A percentile compares a stretch with the other conserved stretches of the same genome.
Evolutionary conservation across 148 eudicot species (phyloP).

Genomic region (Vaccinium corymbosum): DNA sequence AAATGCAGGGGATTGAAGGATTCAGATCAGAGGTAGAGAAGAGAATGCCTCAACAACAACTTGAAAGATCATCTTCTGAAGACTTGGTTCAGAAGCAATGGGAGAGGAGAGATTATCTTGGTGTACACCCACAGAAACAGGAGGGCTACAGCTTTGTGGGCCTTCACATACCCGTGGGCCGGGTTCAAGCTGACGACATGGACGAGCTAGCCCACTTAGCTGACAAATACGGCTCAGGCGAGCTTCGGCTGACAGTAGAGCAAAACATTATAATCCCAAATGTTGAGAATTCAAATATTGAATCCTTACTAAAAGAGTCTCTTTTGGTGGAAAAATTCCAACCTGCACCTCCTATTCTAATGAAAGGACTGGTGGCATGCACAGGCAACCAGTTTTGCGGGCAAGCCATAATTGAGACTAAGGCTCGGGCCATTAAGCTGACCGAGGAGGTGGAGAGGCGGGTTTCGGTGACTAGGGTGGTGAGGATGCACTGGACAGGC

Average conservation of each 20-base stretch:
- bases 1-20: constrained; percentile 75
- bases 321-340: constrained; percentile 55
- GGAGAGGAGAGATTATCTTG: constrained; percentile 86
- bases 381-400: constrained; percentile 97
- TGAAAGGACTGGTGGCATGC: constrained; percentile 91
- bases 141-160: constrained; percentile 85
- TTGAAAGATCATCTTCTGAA: constrained; percentile 74
- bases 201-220: constrained; percentile 90
- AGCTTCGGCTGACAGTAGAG: constrained; percentile 90
- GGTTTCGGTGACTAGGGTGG: constrained; percentile 59
- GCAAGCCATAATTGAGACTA: constrained; percentile 92
- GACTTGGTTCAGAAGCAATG: constrained; percentile 63
- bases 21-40: constrained; percentile 84
- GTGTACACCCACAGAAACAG: constrained; percentile 91
- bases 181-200: constrained; percentile 92
- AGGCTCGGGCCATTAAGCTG: constrained; percentile 71
- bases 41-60: constrained; percentile 71
- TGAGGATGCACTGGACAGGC: constrained; percentile 98
- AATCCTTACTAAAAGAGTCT: constrained; percentile 67
- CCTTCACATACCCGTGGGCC: constrained; percentile 87
- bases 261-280: constrained; percentile 91
- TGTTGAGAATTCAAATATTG: constrained; percentile 63
- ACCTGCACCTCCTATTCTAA: constrained; percentile 69
- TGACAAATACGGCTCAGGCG: constrained; percentile 79
- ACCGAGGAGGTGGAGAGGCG: constrained; percentile 70